Evolutionary conservation across 805 yeast species (phyloP).

Genomic region (Sugiyamaella valdiviana): DNA sequence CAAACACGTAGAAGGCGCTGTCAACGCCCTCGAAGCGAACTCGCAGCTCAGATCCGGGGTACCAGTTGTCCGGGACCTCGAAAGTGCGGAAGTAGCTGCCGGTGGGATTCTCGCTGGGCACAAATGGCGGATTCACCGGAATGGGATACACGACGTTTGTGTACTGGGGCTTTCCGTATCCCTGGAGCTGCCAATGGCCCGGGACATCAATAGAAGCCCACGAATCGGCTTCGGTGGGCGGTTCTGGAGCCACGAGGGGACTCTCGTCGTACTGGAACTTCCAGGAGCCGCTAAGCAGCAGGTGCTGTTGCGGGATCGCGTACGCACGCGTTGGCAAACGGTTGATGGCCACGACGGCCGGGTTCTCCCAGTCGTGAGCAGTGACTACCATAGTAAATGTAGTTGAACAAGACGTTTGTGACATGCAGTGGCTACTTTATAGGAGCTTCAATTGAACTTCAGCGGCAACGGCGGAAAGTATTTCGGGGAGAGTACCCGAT

Average conservation of each 20-base stretch:
- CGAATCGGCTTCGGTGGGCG: not conserved
- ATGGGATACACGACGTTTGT: slow-evolving; percentile 32
- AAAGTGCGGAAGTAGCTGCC: slow-evolving; percentile 30
- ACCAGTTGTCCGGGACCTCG: slow-evolving; percentile 18
- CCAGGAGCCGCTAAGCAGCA: slow-evolving; percentile 25
- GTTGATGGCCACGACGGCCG: slow-evolving; percentile 9
- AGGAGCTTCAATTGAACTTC: no score
- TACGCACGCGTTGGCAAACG: slow-evolving; percentile 17
- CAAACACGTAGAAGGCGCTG: slow-evolving; percentile 30
- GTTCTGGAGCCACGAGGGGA: slow-evolving; percentile 8
- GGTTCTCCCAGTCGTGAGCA: slow-evolving; percentile 14
- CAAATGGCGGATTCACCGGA: slow-evolving; percentile 31
- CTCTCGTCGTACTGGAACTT: slow-evolving; percentile 17
- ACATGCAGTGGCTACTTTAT: no score
- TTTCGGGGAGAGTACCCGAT: no score
- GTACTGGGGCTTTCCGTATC: slow-evolving; percentile 32
- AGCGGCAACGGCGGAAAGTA: no score
- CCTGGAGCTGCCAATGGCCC: slow-evolving; percentile 35
- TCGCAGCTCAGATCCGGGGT: slow-evolving; percentile 20
- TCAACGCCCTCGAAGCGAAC: slow-evolving; percentile 36
- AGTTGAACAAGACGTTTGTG: not conserved
- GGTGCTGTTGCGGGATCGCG: slow-evolving; percentile 9
- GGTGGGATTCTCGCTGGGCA: slow-evolving; percentile 31
- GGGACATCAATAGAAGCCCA: slow-evolving; percentile 29
- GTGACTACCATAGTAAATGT: not conserved